These are phyloP conservation scores for Cordyceps militaris DNA, from an alignment of 2,329 filamentous ascomycete species.

Conservation along the genomic window DNA sequence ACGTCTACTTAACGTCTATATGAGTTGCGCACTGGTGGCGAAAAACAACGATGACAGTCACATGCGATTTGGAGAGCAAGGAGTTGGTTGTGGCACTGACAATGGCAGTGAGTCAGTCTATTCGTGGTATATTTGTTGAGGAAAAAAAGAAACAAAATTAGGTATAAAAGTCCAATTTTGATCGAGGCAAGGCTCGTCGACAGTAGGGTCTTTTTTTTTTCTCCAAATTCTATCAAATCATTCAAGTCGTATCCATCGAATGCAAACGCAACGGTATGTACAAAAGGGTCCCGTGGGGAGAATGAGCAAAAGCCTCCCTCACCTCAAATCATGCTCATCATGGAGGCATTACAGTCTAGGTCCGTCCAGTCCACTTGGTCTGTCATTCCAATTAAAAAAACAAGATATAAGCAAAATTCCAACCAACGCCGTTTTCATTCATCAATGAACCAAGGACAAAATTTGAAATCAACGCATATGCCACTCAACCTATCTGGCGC, in stretches of 20 bases:
- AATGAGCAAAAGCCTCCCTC: not conserved
- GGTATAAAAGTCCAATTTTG: not conserved
- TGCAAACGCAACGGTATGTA: constrained; percentile 9
- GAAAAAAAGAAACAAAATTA: not conserved
- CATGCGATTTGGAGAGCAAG: not conserved
- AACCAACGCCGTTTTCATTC: not conserved
- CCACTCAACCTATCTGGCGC: not conserved
- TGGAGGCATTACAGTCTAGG: not conserved
- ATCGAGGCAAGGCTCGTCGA: not conserved
- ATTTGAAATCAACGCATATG: not conserved
- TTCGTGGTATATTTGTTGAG: not conserved
- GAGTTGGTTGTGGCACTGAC: not conserved
- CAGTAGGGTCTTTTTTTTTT: not conserved
- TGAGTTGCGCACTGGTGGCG: not conserved
- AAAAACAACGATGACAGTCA: not conserved
- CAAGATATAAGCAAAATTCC: not conserved
- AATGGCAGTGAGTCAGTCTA: not conserved
- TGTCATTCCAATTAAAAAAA: constrained; percentile 1
- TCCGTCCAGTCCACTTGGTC: too few relatives aligned
- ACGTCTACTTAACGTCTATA: constrained; percentile 2
- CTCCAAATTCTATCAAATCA: constrained; percentile 4
- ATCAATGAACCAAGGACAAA: not conserved
- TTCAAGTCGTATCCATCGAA: constrained; percentile 6
- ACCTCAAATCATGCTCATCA: not conserved
- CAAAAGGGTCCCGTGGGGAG: not conserved